These are phyloP conservation scores for Artemisia argyi DNA, from an alignment of 129 eudicot species.

Conservation along the genomic window DNA sequence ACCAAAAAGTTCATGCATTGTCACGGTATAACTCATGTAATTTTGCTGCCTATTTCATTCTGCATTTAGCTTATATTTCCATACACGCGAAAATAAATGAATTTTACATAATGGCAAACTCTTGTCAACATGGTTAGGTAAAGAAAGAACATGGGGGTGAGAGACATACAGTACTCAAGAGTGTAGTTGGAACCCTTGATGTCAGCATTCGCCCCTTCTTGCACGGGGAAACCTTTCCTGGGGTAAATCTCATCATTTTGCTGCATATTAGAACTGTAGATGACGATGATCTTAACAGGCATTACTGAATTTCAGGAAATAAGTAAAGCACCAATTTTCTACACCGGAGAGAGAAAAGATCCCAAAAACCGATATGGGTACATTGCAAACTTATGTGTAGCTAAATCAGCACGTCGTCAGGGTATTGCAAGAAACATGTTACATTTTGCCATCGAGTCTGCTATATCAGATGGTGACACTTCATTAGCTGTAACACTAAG, in stretches of 20 bases:
- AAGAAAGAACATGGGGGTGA: slow-evolving; percentile 52
- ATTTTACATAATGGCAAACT: not conserved
- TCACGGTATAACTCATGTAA: slow-evolving; percentile 48
- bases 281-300: not conserved
- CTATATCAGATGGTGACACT: slow-evolving; percentile 57
- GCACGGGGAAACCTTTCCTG: slow-evolving; percentile 77
- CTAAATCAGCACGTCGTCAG: slow-evolving; percentile 75
- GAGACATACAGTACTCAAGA: slow-evolving; percentile 53
- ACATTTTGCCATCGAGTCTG: slow-evolving; percentile 54
- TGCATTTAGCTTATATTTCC: not conserved
- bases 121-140: slow-evolving; percentile 39
- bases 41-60: not conserved
- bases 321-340: slow-evolving; percentile 47
- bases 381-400: slow-evolving; percentile 77
- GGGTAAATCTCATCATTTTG: slow-evolving; percentile 50
- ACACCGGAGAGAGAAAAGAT: slow-evolving; percentile 41
- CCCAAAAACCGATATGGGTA: slow-evolving; percentile 58
- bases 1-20: slow-evolving; percentile 61
- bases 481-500: slow-evolving; percentile 1
- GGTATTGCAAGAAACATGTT: slow-evolving; percentile 90
- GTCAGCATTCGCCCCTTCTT: slow-evolving; percentile 67
- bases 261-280: slow-evolving; percentile 10
- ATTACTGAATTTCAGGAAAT: slow-evolving; percentile 47
- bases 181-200: slow-evolving; percentile 86
- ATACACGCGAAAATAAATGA: not conserved